Evolutionary conservation across 495 filamentous ascomycete species (phyloP).

Genomic region (Aspergillus kassunensis): DNA sequence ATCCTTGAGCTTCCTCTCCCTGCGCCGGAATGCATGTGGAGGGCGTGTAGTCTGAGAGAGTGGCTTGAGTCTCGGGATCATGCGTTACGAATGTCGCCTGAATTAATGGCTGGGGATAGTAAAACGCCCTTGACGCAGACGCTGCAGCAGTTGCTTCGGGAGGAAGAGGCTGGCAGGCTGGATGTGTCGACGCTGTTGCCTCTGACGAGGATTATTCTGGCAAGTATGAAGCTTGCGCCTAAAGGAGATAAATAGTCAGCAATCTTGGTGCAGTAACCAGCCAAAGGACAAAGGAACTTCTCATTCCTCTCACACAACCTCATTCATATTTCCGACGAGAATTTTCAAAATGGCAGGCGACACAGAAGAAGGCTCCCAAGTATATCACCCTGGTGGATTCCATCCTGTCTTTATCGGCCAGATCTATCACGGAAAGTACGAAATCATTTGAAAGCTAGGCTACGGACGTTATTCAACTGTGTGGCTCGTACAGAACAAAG

Average conservation of each 20-base stretch:
- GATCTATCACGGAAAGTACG: no score
- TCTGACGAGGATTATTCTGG: constrained; percentile 15
- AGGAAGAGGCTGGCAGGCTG: constrained; percentile 3
- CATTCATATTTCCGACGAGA: no score
- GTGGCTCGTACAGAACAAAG: background rate
- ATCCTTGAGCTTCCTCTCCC: constrained; percentile 13
- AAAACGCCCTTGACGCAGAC: constrained; percentile 7
- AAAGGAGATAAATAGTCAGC: background rate
- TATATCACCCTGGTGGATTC: background rate
- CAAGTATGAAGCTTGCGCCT: constrained; percentile 4
- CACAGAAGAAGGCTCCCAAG: background rate
- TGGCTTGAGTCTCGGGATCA: constrained; percentile 13
- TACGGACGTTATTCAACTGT: no score
- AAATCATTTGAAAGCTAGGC: no score
- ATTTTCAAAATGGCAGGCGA: no score
- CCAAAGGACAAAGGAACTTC: no score
- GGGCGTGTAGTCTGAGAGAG: constrained; percentile 12
- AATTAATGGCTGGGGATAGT: background rate
- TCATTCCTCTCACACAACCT: no score
- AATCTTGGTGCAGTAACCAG: no score
- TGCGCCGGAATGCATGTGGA: constrained; percentile 19
- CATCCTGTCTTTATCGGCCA: no score
- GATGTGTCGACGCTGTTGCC: constrained; percentile 9
- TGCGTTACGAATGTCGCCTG: background rate
- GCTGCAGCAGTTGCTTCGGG: constrained; percentile 5